Conservation (phyloP, 495 filamentous ascomycete genomes). For the Ascobolus immersus region DNA sequence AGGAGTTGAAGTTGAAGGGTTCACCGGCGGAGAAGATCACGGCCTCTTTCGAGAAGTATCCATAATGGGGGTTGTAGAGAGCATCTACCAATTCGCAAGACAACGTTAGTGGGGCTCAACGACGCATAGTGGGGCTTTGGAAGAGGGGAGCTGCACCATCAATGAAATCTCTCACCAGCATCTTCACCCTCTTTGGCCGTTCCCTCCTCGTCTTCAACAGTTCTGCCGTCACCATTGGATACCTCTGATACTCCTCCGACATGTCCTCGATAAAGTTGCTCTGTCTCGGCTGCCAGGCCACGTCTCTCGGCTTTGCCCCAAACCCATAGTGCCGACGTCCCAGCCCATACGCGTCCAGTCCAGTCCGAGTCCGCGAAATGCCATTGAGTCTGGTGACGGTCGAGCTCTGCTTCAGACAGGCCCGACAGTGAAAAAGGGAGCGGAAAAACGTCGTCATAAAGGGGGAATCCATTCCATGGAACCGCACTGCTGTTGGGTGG, state of each 20-base stretch:
- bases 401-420: conserved; percentile 27
- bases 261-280: conserved; percentile 46
- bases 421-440: conserved; percentile 49
- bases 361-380: neutral
- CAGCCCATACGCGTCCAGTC: neutral
- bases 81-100: conserved; percentile 33
- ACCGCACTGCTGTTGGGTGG: conserved; percentile 4
- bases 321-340: neutral
- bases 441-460: conserved; percentile 53
- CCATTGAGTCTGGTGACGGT: conserved; percentile 6
- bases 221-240: conserved; percentile 63
- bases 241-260: conserved; percentile 47
- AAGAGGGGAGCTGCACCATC: conserved; percentile 38
- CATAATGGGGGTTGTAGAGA: conserved; percentile 89
- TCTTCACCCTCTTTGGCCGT: conserved; percentile 71
- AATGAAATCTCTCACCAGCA: conserved; percentile 91
- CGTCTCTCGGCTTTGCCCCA: conserved; percentile 17
- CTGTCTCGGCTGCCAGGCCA: conserved; percentile 57
- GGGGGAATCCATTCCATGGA: conserved; percentile 76
- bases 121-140: conserved; percentile 1
- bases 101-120: neutral
- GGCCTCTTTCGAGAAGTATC: conserved; percentile 92
- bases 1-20: conserved; percentile 67
- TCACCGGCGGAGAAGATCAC: conserved; percentile 84
- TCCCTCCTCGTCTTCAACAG: conserved; percentile 43